Base-by-base conservation (phyloP, 768 basidiomycete genomes). In the Collybia mongolica region DNA sequence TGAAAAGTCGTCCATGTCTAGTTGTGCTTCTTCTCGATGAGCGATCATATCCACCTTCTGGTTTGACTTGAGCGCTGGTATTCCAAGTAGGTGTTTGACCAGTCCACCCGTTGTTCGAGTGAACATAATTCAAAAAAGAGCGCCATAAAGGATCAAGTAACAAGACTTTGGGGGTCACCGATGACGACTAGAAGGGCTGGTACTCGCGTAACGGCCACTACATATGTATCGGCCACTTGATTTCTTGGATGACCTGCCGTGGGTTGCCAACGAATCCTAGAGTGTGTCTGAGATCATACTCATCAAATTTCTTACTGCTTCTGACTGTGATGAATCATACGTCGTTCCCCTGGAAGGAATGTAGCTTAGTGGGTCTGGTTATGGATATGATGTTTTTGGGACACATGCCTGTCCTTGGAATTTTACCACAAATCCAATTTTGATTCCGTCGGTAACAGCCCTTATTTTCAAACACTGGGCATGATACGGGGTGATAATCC, bases 161-260 rank as follows among this genome's bases (percentile, higher is more conserved):
- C 3, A 86, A 73, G 3, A 83, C 74, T 3, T n/a, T 65, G 61
- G 0, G 84, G 80, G 57, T 86, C 78, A 3, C 84, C 85, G 39
- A 88, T 65, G 40, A 86, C 67, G 53, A 86, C 76, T 11, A 88
- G 73, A 3, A 86, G 66, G 0, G 83, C 79, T 61, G 84, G 76
- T 0, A 83, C 83, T 7, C 84, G 80, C 0, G 84, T 88, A 9
- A 88, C 63, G 2, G 84, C 82, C 32, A 88, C 84, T 85, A 55
- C 19, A 42, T 44, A 37, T 36, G 17, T 35, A 24, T 26, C 14
- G 11, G 32, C n/a, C n/a, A 41, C 14, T n/a, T 40, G 20, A 44
- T 20, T 28, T 17, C 12, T 22, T 37, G 37, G 23, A 14, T 24
- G 32, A 32, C 32, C 14, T 80, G 74, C 28, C 74, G 73, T 19